Evolutionary conservation across 129 eudicot genomes (phyloP).

Genomic region (Lonicera japonica): DNA sequence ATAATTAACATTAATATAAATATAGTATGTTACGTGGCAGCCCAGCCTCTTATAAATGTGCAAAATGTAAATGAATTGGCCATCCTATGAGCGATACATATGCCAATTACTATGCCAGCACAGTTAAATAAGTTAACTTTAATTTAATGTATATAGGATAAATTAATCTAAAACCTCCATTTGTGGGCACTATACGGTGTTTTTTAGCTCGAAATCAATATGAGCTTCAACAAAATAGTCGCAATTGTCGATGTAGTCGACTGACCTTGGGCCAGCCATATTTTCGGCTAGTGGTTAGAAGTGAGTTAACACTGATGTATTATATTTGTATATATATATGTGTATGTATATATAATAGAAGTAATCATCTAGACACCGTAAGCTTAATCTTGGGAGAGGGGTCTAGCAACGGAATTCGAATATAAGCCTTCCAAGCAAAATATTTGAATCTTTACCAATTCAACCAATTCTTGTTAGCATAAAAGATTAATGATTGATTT

Average conservation of each 20-base stretch:
- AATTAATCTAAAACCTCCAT: conserved; percentile 18
- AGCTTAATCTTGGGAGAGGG: too few species aligned
- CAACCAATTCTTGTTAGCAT: too few species aligned
- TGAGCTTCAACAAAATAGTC: conserved; percentile 24
- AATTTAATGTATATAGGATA: conserved; percentile 17
- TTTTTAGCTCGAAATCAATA: conserved; percentile 12
- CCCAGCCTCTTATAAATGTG: conserved; percentile 17
- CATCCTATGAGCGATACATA: conserved; percentile 35
- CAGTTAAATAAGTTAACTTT: conserved; percentile 39
- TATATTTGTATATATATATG: too few species aligned
- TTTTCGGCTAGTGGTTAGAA: conserved; percentile 2
- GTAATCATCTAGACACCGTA: too few species aligned
- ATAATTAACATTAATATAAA: too few species aligned
- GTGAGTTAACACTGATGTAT: too few species aligned
- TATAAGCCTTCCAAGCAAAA: too few species aligned
- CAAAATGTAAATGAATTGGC: conserved; percentile 26
- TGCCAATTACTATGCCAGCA: conserved; percentile 42
- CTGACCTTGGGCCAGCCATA: conserved; percentile 15
- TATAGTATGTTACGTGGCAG: too few species aligned
- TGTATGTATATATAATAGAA: too few species aligned
- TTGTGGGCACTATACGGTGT: neutral
- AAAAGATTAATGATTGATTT: too few species aligned
- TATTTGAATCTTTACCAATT: too few species aligned
- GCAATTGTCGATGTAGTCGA: conserved; percentile 44
- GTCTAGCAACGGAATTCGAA: too few species aligned